phyloP scores from a whole-genome alignment of 2,329 filamentous ascomycete species.

The Hypoxylon sp. region DNA sequence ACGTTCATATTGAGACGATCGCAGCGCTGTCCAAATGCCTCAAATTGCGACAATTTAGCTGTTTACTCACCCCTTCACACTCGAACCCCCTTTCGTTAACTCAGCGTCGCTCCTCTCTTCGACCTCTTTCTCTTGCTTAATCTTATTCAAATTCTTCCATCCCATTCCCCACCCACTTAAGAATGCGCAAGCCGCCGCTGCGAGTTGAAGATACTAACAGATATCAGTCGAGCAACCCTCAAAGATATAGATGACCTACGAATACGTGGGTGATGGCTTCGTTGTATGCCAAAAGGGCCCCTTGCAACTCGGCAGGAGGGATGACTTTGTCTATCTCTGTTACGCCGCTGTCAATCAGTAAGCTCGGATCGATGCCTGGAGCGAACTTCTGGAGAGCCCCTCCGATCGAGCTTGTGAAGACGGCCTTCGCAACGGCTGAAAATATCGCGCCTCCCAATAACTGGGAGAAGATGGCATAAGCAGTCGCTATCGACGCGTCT shows the following conservation, averaged over 20 bases:
- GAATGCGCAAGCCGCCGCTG: slow-evolving; percentile 44
- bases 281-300: slow-evolving; percentile 56
- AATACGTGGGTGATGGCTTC: slow-evolving; percentile 45
- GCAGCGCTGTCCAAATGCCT: neutral
- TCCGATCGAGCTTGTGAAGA: slow-evolving; percentile 65
- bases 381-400: slow-evolving; percentile 59
- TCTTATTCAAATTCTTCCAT: slow-evolving; percentile 47
- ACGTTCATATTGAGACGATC: neutral
- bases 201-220: slow-evolving; percentile 48
- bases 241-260: slow-evolving; percentile 30
- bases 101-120: slow-evolving; percentile 15
- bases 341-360: slow-evolving; percentile 59
- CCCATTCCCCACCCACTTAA: slow-evolving; percentile 47
- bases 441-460: slow-evolving; percentile 66
- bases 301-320: slow-evolving; percentile 53
- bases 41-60: neutral
- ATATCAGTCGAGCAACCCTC: slow-evolving; percentile 5
- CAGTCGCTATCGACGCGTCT: slow-evolving; percentile 49
- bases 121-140: slow-evolving; percentile 41
- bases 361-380: slow-evolving; percentile 55
- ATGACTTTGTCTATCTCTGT: slow-evolving; percentile 59
- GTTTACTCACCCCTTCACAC: neutral
- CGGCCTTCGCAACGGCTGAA: slow-evolving; percentile 65
- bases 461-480: slow-evolving; percentile 65
- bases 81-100: neutral